These are phyloP conservation scores for Glomus cerebriforme DNA, from an alignment of 192 early-diverging fungal genomes.

Conservation along the genomic window DNA sequence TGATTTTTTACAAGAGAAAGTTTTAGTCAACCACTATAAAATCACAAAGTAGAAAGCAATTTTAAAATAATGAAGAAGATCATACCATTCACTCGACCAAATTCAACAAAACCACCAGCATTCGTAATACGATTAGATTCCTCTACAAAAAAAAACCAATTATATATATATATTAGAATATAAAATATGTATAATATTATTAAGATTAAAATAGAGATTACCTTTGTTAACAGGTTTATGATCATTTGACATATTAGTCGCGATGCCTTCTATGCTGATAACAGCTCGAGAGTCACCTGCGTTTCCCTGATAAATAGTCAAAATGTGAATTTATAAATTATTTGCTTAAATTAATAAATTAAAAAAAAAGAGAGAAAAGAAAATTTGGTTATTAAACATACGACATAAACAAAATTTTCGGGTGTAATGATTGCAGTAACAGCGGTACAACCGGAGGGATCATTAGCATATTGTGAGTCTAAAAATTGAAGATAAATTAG, in stretches of 20 bases:
- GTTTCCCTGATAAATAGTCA: slow-evolving; percentile 60
- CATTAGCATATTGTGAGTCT: slow-evolving; percentile 75
- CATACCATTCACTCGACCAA: slow-evolving; percentile 95
- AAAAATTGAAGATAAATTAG: slow-evolving; percentile 13
- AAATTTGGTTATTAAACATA: slow-evolving; percentile 35
- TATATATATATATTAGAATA: slow-evolving; percentile 19
- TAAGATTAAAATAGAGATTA: slow-evolving; percentile 16
- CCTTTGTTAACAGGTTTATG: slow-evolving; percentile 91
- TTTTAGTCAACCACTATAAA: neutral
- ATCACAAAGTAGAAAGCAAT: neutral
- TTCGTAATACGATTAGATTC: slow-evolving; percentile 85
- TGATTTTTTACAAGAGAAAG: neutral
- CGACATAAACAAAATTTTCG: slow-evolving; percentile 78
- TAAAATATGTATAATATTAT: slow-evolving; percentile 11
- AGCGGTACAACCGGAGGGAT: slow-evolving; percentile 98
- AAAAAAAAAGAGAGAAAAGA: neutral
- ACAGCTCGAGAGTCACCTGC: slow-evolving; percentile 96
- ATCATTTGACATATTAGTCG: slow-evolving; percentile 81
- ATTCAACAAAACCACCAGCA: slow-evolving; percentile 98
- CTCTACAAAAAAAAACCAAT: slow-evolving; percentile 29
- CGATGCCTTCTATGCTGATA: slow-evolving; percentile 76
- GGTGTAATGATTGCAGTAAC: slow-evolving; percentile 83
- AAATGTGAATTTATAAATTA: neutral
- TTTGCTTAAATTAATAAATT: neutral
- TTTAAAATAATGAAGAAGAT: neutral